Percentiles rank a stretch among this genome's conserved stretches.
Conservation (phyloP, 2,329 filamentous ascomycete genomes). For the Plectosphaerella sp. region DNA sequence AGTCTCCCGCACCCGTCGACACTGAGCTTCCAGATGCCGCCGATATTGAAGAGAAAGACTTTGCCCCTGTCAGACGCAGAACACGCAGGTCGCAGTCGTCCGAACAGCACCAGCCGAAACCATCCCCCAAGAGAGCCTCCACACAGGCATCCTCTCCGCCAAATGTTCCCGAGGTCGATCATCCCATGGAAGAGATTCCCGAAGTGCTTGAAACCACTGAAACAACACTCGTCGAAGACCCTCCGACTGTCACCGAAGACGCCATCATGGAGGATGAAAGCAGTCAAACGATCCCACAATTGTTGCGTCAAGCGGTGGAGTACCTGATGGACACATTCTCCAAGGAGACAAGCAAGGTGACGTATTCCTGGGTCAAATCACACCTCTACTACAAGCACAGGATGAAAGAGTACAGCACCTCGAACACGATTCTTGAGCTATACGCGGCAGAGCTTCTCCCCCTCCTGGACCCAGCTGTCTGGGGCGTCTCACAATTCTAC, state of each 20-base stretch:
- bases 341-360: constrained; percentile 11
- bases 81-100: constrained; percentile 6
- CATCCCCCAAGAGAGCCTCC: no score
- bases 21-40: neutral
- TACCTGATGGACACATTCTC: no score
- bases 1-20: no score
- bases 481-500: constrained; percentile 24
- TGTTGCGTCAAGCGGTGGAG: no score
- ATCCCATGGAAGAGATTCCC: no score
- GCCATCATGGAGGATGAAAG: no score
- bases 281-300: no score
- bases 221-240: neutral
- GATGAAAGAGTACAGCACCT: constrained; percentile 25
- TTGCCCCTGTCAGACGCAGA: neutral
- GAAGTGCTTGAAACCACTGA: no score
- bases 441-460: constrained; percentile 26
- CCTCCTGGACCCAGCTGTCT: constrained; percentile 13
- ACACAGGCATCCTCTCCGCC: no score
- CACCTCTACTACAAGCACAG: constrained; percentile 29
- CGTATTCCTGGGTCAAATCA: constrained; percentile 22
- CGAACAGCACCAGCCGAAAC: constrained; percentile 1
- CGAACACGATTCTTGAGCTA: constrained; percentile 28
- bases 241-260: neutral
- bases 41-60: constrained; percentile 3
- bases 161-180: no score